Percentiles rank a stretch among this genome's conserved stretches.
Evolutionary conservation across 2,329 filamentous ascomycete species (phyloP).

Genomic region (Neofusicoccum cordaticola): DNA sequence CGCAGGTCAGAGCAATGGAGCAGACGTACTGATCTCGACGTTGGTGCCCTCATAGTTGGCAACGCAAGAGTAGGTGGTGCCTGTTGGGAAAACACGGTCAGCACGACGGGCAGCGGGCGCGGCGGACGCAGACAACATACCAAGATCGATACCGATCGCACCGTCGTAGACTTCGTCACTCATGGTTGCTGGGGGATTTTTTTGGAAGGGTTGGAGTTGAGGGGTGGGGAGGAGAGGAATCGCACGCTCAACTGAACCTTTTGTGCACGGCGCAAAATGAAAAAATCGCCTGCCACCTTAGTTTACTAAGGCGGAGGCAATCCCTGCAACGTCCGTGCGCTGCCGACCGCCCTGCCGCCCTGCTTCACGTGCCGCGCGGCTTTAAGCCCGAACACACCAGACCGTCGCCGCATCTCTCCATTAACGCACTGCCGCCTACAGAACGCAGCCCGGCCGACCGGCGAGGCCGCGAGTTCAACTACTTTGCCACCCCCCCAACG

Average conservation of each 20-base stretch:
- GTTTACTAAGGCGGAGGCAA: slow-evolving; percentile 14
- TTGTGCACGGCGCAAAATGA: slow-evolving; percentile 16
- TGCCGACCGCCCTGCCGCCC: slow-evolving; percentile 1
- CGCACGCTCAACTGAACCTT: slow-evolving; percentile 12
- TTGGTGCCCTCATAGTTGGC: slow-evolving; percentile 99
- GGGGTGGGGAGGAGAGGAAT: slow-evolving; percentile 25
- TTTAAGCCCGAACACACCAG: neutral
- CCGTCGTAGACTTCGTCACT: slow-evolving; percentile 98
- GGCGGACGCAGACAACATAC: slow-evolving; percentile 53
- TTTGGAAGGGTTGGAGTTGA: slow-evolving; percentile 24
- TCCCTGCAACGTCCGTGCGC: slow-evolving; percentile 11
- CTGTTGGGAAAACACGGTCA: slow-evolving; percentile 49
- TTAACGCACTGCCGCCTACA: neutral
- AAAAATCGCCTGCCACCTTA: slow-evolving; percentile 13
- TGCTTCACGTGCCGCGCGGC: slow-evolving; percentile 4
- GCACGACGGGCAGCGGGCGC: slow-evolving; percentile 13
- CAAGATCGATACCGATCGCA: slow-evolving; percentile 99
- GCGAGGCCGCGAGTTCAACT: neutral
- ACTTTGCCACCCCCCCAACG: neutral
- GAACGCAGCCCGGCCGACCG: neutral
- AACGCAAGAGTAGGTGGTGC: slow-evolving; percentile 99
- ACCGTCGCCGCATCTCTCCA: neutral
- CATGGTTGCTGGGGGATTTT: slow-evolving; percentile 60
- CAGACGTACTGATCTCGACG: slow-evolving; percentile 87
- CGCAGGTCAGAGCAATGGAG: slow-evolving; percentile 11